Base-by-base conservation (phyloP, 2,329 filamentous ascomycete genomes). In the Aspergillus jensenii region DNA sequence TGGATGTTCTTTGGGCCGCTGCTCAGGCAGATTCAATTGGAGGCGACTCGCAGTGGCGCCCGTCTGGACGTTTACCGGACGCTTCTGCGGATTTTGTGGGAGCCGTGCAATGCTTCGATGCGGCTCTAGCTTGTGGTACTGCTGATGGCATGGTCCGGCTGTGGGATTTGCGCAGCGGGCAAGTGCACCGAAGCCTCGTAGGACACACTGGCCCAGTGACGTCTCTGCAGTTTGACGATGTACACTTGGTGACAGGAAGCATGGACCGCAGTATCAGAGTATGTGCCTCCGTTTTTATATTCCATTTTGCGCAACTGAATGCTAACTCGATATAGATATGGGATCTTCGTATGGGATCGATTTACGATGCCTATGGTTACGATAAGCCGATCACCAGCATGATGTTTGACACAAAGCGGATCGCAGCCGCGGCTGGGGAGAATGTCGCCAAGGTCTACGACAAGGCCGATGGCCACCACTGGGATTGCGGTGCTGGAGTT, bases 361-460 rank as follows among this genome's bases (percentile, higher is more conserved):
- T 99, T 67, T 90, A 90, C 73, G 95, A 99, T 73, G 95, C 93
- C 17, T 99, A 93, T 74, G 95, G 93, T 21, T 99, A 98, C 77
- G 93, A 98, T 70, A 84, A 90, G 68, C 87, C 93, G 0, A 85
- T 99, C 57, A 96, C 92, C 33, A 91, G 89, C 80, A 96, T 98
- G 92, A 96, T 96, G 88, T 99, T 99, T 73, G 95, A 99, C 75
- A 79, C 86, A 14, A 87, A 93, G 52, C 87, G 93, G 51, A 99
- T 99, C 65, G 92, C 95, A 35, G 86, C 90, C 52, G 93, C 95
- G 2, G 92, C 92, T 0, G 90, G 93, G 43, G 95, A 98, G 75
- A 88, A 92, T 68, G 91, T 98, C 23, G 93, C 95, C 67, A 99
- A 99, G 78, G 90, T 99, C 59, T 99, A 98, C 78, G 95, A 99